Base-by-base conservation (phyloP, 2,329 filamentous ascomycete genomes). In the Fusarium oligoseptatum region DNA sequence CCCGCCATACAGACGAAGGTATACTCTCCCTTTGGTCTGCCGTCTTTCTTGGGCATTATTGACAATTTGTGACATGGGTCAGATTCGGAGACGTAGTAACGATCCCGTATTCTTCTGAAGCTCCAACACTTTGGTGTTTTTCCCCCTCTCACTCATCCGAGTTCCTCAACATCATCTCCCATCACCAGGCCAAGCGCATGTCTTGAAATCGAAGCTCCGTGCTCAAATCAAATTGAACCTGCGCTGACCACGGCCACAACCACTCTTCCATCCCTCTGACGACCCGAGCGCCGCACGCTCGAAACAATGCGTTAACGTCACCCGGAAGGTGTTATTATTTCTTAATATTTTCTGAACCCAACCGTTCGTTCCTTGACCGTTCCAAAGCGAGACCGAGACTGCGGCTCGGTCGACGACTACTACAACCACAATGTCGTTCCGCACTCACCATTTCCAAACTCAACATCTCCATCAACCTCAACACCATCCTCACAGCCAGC, bases 341-440 rank as follows among this genome's bases (percentile, higher is more conserved):
- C 66, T 63, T 71, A 74, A 68, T 70, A 70, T 58, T 55, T 55
- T 55, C 48, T 75, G 52, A 68, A 62, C 60, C 57, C 57, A 41
- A 68, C 70, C 50, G 27, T 32, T 20, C 27, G 27, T 32, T 20
- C 27, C 64, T 61, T 64, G 57, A 66, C 66, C 55, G 63, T 64
- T 63, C 61, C 39, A 68, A 67, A 67, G 67, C 70, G 70, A 72
- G 69, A 67, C 69, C 70, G 70, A 72, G 69, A 66, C 65, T 61
- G 72, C 68, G 67, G 68, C 68, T 72, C 64, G 66, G 73, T 70
- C 70, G 61, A 76, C 70, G 67, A 74, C 70, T 68, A 71, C 69
- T 66, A 64, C 60, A 65, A 76, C 76, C 76, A 79, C 77, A 77
- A 92, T 90, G 87, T 89, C 89, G 83, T 86, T 88, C 84, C 87